Base-by-base conservation (phyloP, 768 basidiomycete genomes). In the Candolleomyces eurysporus region DNA sequence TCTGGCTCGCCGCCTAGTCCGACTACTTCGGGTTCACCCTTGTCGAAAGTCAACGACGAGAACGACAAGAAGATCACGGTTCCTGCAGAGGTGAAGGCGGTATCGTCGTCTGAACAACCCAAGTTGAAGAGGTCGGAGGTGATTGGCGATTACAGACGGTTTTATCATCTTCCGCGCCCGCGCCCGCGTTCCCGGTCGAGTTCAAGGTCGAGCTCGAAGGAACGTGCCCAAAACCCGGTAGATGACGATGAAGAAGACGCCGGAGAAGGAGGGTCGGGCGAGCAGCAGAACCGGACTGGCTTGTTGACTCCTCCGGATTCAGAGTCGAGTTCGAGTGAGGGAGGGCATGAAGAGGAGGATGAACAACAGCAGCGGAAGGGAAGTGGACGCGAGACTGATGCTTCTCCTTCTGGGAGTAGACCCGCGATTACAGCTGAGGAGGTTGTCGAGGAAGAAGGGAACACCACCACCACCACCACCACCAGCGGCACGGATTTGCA, bases 221-320 rank as follows among this genome's bases (percentile, higher is more conserved):
- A 36, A 11, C 36, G 36, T 36, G 8, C 36, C 6, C 36, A 36
- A 8, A 36, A 51, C 30, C 19, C 7, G 49, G 14, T 9, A 8
- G 19, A 6, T 31, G 52, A 26, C 4, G 26, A n/a, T 1, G 52
- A 17, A 53, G 52, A 32, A 14, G 31, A 36, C 45, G 8, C 19
- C 14, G 45, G 19, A 8, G 45, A 46, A 46, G 45, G 17, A 46
- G 45, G 45, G 52, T 22, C 14, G 10, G 48, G 10, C 21, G 16
- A 10, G 48, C 16, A 21, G 21, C 21, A 49, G 48, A 2, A 10
- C 21, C 17, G 48, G 48, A 16, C 49, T 2, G 49, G 52, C 10
- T n/a, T 54, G 21, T 54, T 54, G 52, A 54, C 52, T 31, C 52
- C 52, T 14, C 52, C 52, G 11, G 52, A 54, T 19, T 36, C 36